A percentile compares a stretch with the other conserved stretches of the same genome.
These are phyloP conservation scores for Leishmania turanica DNA, from an alignment of 208 protist species.

Conservation along the genomic window DNA sequence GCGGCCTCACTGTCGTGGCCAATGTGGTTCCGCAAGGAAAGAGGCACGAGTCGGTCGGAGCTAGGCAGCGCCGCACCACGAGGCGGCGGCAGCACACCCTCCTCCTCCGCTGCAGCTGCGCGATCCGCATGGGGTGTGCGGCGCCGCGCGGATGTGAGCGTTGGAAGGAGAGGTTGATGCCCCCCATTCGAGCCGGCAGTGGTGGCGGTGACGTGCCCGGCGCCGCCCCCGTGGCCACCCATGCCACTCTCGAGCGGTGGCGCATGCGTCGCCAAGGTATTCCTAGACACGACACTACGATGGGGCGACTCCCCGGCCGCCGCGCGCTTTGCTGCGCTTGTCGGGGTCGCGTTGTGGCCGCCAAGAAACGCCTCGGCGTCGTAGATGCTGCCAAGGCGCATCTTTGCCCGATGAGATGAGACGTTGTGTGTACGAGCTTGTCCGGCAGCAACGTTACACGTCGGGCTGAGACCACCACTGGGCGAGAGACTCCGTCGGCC, in stretches of 20 bases:
- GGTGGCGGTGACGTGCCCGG: not conserved
- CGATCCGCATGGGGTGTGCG: not conserved
- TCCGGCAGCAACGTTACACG: not conserved
- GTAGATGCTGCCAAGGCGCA: not conserved
- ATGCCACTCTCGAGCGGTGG: not conserved
- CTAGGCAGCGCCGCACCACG: not conserved
- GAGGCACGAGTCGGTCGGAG: slow-evolving; percentile 23
- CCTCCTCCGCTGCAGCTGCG: not conserved
- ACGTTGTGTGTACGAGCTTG: not conserved
- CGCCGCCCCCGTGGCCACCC: not conserved
- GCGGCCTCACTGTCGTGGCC: not conserved
- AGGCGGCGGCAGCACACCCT: slow-evolving; percentile 4
- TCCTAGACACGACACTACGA: too few species aligned
- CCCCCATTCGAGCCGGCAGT: not conserved
- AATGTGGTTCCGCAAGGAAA: slow-evolving; percentile 18
- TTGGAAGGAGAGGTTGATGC: not conserved
- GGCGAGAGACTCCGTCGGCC: not conserved
- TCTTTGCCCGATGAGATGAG: not conserved
- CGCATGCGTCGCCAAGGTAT: not conserved
- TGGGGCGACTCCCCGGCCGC: not conserved
- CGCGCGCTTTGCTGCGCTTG: not conserved
- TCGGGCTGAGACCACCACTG: not conserved
- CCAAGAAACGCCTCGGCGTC: slow-evolving; percentile 12
- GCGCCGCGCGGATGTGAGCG: not conserved
- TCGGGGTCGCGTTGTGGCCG: not conserved